Evolutionary conservation across 176 grass and related monocot species (phyloP).

Genomic region (Alloteropsis semialata): DNA sequence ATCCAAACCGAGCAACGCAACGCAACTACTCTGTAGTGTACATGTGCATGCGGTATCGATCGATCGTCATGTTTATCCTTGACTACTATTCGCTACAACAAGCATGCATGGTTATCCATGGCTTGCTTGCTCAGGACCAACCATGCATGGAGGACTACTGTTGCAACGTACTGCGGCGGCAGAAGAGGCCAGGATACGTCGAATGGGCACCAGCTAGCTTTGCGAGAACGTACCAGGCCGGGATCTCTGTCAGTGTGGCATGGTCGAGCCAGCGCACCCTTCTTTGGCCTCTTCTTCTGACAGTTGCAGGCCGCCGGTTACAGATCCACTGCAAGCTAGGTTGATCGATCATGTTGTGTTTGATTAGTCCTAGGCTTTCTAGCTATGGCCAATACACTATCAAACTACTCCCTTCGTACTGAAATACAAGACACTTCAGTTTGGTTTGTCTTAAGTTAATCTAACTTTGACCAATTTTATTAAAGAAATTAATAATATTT

Average conservation of each 20-base stretch:
- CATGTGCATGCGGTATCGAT: background rate
- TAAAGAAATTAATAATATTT: too few relatives aligned
- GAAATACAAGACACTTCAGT: too few relatives aligned
- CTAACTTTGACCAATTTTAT: too few relatives aligned
- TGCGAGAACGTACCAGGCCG: background rate
- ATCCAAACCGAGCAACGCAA: background rate
- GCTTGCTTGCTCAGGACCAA: background rate
- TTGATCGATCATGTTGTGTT: background rate
- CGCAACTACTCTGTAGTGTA: background rate
- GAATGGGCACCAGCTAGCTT: background rate
- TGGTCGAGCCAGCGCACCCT: background rate
- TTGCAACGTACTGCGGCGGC: background rate
- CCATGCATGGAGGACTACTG: background rate
- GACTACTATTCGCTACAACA: background rate
- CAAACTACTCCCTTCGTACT: too few relatives aligned
- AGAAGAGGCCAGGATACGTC: background rate
- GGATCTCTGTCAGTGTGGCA: background rate
- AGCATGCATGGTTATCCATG: background rate
- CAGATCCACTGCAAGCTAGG: background rate
- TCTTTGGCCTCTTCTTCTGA: background rate
- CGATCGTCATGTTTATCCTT: background rate
- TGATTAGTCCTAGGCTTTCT: background rate
- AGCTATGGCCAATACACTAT: background rate
- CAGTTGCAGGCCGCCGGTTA: background rate
- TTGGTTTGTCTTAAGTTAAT: too few relatives aligned